A percentile compares a stretch with the other conserved stretches of the same genome.
phyloP scores from a whole-genome alignment of 129 eudicot genomes.

The Mikania micrantha region DNA sequence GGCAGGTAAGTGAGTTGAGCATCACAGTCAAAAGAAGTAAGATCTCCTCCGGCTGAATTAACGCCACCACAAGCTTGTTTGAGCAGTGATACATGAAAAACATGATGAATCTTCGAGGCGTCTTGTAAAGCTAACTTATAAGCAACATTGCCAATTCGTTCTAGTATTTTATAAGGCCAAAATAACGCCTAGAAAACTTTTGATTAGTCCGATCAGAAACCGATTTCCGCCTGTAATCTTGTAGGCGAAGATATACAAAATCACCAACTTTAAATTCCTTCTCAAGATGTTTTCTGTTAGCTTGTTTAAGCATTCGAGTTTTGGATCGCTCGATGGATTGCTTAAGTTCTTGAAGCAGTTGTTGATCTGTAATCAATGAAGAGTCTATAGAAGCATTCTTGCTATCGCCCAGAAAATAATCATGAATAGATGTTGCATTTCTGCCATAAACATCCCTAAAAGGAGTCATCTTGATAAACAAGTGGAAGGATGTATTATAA shows the following conservation, averaged over 20 bases:
- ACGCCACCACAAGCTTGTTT: background rate
- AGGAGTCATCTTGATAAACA: background rate
- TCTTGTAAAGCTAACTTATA: background rate
- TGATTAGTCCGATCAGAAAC: background rate
- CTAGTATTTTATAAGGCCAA: background rate
- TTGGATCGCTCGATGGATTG: background rate
- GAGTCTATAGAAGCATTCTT: background rate
- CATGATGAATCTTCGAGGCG: background rate
- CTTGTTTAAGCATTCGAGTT: background rate
- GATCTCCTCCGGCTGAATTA: no score
- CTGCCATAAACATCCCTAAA: background rate
- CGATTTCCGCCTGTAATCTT: background rate
- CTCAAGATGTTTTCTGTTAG: background rate
- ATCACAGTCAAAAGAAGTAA: no score
- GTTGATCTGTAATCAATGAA: background rate
- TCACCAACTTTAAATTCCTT: background rate
- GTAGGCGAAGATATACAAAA: background rate
- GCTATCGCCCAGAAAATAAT: background rate
- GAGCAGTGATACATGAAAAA: background rate
- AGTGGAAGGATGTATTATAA: background rate
- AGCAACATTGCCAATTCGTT: background rate
- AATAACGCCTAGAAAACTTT: background rate
- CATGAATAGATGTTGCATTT: background rate
- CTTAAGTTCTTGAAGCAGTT: no score
- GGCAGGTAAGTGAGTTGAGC: no score